These are phyloP conservation scores for Solanum chiquidenum DNA, from an alignment of 257 asterid genomes.

Conservation along the genomic window DNA sequence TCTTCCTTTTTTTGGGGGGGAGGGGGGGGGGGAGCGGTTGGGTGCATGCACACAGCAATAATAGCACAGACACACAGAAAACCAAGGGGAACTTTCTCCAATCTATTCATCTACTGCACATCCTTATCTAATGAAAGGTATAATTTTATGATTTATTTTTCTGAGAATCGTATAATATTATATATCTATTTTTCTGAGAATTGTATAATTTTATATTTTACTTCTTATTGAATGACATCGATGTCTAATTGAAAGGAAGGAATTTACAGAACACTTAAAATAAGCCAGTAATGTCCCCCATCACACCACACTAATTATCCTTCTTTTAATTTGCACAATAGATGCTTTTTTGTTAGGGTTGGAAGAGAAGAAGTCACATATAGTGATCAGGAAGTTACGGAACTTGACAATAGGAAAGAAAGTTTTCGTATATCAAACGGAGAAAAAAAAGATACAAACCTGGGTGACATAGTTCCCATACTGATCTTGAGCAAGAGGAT, in stretches of 20 bases:
- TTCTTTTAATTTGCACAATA: neutral
- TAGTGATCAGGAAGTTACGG: neutral
- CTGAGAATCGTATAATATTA: too few species aligned
- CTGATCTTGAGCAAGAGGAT: slow-evolving; percentile 80
- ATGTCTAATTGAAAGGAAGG: neutral
- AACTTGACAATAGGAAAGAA: neutral
- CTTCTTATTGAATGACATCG: neutral
- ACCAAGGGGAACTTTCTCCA: neutral
- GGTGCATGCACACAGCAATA: neutral
- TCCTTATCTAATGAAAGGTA: neutral
- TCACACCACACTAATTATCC: neutral
- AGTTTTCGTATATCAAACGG: neutral
- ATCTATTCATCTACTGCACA: neutral
- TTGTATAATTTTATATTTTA: neutral
- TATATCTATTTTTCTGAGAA: too few species aligned
- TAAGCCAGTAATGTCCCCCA: neutral
- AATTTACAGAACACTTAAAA: neutral
- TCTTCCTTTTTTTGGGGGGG: neutral
- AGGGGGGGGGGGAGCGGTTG: neutral
- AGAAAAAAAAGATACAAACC: slow-evolving; percentile 26
- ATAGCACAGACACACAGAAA: neutral
- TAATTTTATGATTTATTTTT: neutral
- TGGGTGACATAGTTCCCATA: slow-evolving; percentile 84
- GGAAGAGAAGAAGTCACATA: neutral
- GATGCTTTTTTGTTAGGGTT: neutral